Base-by-base conservation (phyloP, 495 filamentous ascomycete genomes). In the Filosporella fistucella region DNA sequence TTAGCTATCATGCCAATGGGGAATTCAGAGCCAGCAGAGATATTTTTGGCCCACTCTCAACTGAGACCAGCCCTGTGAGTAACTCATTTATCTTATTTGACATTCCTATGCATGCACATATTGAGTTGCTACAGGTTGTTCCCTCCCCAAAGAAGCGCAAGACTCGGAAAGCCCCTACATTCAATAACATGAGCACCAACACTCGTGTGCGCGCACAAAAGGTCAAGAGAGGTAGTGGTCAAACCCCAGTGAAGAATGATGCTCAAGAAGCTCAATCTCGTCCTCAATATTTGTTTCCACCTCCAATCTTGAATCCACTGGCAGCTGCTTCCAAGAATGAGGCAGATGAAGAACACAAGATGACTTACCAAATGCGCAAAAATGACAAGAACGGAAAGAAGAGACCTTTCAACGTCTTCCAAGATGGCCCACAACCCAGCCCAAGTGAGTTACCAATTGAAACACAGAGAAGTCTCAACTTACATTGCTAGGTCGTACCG, bases 1-100 rank as follows among this genome's bases (percentile, higher is more conserved):
- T 78, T 35, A 76, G 94, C 16, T 90, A 82, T 61, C 66, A 77
- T 65, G 33, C 74, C 61, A 45, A 71, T 56, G 34, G 87, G 68
- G 22, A 69, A 47, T 29, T 71, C 70, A 54, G 77, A 75, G 62
- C 81, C 66, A 62, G 52, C 10, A 58, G 72, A 40, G 68, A 76
- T 39, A 70, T 79, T 17, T 77, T 75, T 52, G 71, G 68, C 16
- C 66, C 60, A 17, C 66, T 70, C 12, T 76, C 76, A 0, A 40
- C 16, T 28, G 67, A 75, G 22, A 72, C 63, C 2, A 73, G 64
- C 45, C 71, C 66, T 44, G 74, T 74, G 54, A 51, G 67, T 69
- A 9, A n/a, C 14, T 11, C 5, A 17, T 12, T 0, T 17, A 28
- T 2, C 14, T 23, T 16, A 7, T n/a, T n/a, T n/a, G n/a, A n/a